Evolutionary conservation across 2,329 filamentous ascomycete species (phyloP), one percentile per base, ranked within the genome.

Genomic region (Fusarium metavorans): DNA sequence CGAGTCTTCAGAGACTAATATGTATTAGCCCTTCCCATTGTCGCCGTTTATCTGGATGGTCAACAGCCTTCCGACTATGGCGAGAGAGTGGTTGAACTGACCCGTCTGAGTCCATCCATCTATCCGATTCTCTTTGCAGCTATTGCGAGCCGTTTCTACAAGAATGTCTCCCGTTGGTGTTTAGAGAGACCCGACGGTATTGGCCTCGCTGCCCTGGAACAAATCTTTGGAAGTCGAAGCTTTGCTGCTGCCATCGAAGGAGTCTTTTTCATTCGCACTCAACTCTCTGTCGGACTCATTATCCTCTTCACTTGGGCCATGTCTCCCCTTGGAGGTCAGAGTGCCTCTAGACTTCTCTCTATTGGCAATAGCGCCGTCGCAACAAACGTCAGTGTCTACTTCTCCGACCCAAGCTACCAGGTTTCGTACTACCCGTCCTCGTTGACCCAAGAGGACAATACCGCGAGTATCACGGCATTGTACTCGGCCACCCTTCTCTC

Each of bases 201-300:
- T 10, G 45, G 37, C 1, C n/a, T 73, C 1, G 71, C 23, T 0
- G 52, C 59, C 0, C 71, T 73, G 4, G 71, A 73, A 25, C 68
- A 73, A 20, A 35, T 72, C 2, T 69, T 65, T n/a, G 68, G 68
- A 3, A 73, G 71, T 23, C 71, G 71, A 18, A 73, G 57, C 4
- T 62, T 73, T 8, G 71, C 71, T 0, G 59, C 64, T 1, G 59
- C 69, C 0, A 3, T 73, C 0, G 71, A 72, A 7, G 37, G 66
- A 3, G 52, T 73, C 0, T 25, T 73, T 0, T 58, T 72, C 25
- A 56, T 73, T 8, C 68, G 71, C 0, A 64, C 63, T 1, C 59
- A 62, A 1, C 14, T 69, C 0, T 3, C 52, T 0, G 18, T 72
- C 9, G 69, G 71, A 0, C 8, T 65, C 0, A 5, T 37, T 0